Conservation (phyloP, 2,329 filamentous ascomycete species). For the Penicillium digitatum region DNA sequence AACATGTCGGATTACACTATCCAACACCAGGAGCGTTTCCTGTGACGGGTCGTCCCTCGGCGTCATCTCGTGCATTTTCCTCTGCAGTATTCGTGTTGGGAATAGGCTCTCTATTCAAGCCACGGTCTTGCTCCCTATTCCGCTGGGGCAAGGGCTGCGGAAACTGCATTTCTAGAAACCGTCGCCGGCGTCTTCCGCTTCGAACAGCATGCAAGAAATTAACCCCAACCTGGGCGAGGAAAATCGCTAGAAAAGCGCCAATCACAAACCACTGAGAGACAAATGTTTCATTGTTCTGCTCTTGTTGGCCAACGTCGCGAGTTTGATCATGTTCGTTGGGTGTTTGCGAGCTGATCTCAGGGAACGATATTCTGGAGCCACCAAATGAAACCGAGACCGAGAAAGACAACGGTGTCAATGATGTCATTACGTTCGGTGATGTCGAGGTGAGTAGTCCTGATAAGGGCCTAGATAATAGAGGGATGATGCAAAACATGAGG, state of each 20-base stretch:
- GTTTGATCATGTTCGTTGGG: slow-evolving; percentile 1
- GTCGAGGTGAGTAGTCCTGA: slow-evolving; percentile 21
- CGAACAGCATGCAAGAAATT: slow-evolving; percentile 30
- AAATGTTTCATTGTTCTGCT: slow-evolving; percentile 20
- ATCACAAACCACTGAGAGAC: slow-evolving; percentile 34
- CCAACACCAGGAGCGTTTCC: not conserved
- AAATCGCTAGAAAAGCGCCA: slow-evolving; percentile 31
- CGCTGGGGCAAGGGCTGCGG: slow-evolving; percentile 22
- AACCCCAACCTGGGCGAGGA: slow-evolving; percentile 29
- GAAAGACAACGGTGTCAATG: slow-evolving; percentile 36
- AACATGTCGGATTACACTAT: not conserved
- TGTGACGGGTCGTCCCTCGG: not conserved
- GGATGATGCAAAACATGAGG: slow-evolving; percentile 32
- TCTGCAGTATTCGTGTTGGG: not conserved
- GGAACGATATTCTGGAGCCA: slow-evolving; percentile 10
- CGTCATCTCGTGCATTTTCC: not conserved
- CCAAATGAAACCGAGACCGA: slow-evolving; percentile 37
- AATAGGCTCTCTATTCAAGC: not conserved
- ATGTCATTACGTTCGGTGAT: slow-evolving; percentile 29
- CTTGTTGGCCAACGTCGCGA: not conserved
- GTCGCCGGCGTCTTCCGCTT: slow-evolving; percentile 21
- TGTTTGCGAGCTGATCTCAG: slow-evolving; percentile 1
- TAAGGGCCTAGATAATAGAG: slow-evolving; percentile 26
- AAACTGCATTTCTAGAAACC: slow-evolving; percentile 21
- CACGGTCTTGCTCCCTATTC: slow-evolving; percentile 1